phyloP scores from a whole-genome alignment of 352 stramenopile species.

The Labyrinthula sp. region DNA sequence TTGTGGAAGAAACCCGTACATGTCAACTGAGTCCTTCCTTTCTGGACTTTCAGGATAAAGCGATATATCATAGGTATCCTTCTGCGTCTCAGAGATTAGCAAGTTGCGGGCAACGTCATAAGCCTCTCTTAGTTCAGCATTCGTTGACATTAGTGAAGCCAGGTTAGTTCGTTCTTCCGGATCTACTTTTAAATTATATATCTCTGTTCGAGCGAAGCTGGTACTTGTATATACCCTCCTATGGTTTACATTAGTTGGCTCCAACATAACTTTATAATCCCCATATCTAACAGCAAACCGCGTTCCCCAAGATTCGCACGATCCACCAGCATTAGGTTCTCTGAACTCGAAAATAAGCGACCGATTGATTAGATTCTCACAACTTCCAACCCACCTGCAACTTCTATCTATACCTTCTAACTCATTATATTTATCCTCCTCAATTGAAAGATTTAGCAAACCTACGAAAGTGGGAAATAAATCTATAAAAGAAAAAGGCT shows the following conservation, averaged over 20 bases:
- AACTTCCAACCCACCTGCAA: not conserved
- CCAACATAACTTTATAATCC: slow-evolving; percentile 23
- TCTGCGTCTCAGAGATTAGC: no score
- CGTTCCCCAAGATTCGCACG: slow-evolving; percentile 1
- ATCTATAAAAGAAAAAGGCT: slow-evolving; percentile 6
- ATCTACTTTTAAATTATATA: slow-evolving; percentile 14
- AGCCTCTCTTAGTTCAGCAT: no score
- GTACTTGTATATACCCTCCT: no score
- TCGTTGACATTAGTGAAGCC: no score
- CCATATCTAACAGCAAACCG: slow-evolving; percentile 16
- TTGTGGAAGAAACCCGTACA: no score
- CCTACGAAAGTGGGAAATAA: slow-evolving; percentile 11
- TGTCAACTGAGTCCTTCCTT: no score
- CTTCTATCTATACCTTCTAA: not conserved
- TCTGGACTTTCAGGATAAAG: no score
- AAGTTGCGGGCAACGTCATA: no score
- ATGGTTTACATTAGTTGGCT: slow-evolving; percentile 9
- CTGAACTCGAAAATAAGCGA: slow-evolving; percentile 22
- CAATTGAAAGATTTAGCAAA: slow-evolving; percentile 5
- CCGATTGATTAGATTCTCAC: slow-evolving; percentile 3
- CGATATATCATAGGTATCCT: no score
- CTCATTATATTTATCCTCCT: not conserved
- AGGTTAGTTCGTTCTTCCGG: slow-evolving; percentile 9
- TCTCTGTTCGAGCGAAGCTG: slow-evolving; percentile 4
- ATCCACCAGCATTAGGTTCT: slow-evolving; percentile 9